Conservation (phyloP, 257 asterid genomes). For the Solanum corneliomulleri region DNA sequence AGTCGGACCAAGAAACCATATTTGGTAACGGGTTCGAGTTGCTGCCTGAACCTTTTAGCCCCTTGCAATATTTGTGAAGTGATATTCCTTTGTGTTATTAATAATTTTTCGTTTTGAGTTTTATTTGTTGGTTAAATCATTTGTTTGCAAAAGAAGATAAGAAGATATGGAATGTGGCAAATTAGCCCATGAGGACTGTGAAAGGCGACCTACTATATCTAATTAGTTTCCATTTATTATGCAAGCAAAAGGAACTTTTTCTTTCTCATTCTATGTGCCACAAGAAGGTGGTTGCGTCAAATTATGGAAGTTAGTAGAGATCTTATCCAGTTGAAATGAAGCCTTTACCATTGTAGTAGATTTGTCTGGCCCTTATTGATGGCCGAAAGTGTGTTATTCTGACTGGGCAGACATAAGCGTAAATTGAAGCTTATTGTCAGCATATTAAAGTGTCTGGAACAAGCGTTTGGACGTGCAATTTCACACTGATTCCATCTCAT, state of each 20-base stretch:
- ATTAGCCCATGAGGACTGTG: not conserved
- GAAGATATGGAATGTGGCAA: not conserved
- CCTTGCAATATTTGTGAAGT: conserved; percentile 30
- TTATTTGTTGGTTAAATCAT: not conserved
- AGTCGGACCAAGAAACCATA: conserved; percentile 57
- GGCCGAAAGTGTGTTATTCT: not conserved
- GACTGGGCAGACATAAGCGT: not conserved
- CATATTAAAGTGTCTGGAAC: not conserved
- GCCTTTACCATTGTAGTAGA: not conserved
- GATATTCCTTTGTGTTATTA: conserved; percentile 1
- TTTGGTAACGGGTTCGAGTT: conserved; percentile 82
- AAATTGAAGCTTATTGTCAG: not conserved
- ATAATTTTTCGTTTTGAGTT: not conserved
- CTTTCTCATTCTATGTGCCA: not conserved
- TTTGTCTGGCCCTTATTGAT: not conserved
- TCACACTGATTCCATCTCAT: too few species aligned
- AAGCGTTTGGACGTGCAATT: too few species aligned
- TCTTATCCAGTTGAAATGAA: not conserved
- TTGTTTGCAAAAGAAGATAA: conserved; percentile 2
- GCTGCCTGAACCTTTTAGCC: conserved; percentile 87
- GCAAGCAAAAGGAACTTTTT: not conserved
- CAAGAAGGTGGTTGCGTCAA: not conserved
- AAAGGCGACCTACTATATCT: not conserved
- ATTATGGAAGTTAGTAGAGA: not conserved
- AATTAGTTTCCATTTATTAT: not conserved